phyloP scores from a whole-genome alignment of 768 basidiomycete genomes.

The Infundibulicybe gibba region DNA sequence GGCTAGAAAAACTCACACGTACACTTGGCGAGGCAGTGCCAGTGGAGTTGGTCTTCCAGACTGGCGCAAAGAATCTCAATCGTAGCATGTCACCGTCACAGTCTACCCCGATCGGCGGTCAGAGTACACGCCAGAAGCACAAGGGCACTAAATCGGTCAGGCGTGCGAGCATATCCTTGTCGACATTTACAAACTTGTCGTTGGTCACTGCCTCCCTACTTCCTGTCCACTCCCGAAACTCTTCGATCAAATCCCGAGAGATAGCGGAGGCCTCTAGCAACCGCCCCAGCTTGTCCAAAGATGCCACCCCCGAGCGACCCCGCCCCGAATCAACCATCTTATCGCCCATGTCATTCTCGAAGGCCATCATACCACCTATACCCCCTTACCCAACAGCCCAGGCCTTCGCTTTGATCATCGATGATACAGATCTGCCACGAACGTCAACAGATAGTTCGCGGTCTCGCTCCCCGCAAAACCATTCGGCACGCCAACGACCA shows the following conservation, averaged over 20 bases:
- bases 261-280: background rate
- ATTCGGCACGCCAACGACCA: no score
- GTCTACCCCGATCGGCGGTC: background rate
- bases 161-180: slow-evolving; percentile 8
- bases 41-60: slow-evolving; percentile 12
- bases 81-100: slow-evolving; percentile 9
- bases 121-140: background rate
- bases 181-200: slow-evolving; percentile 9
- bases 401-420: no score
- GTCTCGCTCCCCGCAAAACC: no score
- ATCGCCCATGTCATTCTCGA: background rate
- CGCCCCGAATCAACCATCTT: background rate
- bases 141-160: background rate
- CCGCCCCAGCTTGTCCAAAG: background rate
- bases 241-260: slow-evolving; percentile 8
- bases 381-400: background rate
- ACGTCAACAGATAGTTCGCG: no score
- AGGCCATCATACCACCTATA: background rate
- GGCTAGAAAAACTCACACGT: slow-evolving; percentile 14
- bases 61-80: slow-evolving; percentile 4
- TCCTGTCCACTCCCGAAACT: slow-evolving; percentile 3
- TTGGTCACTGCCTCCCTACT: slow-evolving; percentile 3
- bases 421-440: no score
- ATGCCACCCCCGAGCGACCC: background rate
- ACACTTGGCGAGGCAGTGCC: slow-evolving; percentile 16